phyloP scores from a whole-genome alignment of 2,329 filamentous ascomycete genomes.

The Alternaria alternata region DNA sequence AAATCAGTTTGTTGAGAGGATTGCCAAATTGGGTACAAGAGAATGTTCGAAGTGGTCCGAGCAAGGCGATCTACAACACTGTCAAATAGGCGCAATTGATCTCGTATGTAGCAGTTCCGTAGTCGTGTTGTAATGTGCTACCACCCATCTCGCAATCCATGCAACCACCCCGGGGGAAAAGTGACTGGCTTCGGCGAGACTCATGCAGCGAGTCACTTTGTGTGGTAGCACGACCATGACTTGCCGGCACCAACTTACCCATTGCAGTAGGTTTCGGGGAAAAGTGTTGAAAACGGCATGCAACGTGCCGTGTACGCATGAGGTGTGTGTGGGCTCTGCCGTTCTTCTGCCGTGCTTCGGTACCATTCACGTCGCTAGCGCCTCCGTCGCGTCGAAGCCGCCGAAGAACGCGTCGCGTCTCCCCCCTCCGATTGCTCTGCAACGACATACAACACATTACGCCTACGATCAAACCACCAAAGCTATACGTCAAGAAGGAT shows the following conservation, averaged over 20 bases:
- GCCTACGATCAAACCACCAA: background rate
- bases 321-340: conserved; percentile 15
- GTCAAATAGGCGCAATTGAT: conserved; percentile 5
- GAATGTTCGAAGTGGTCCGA: conserved; percentile 29
- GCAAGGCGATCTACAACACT: conserved; percentile 25
- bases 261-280: conserved; percentile 21
- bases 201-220: conserved; percentile 2
- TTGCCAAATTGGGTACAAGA: conserved; percentile 61
- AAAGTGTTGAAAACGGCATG: conserved; percentile 29
- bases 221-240: conserved; percentile 13
- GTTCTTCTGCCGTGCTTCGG: conserved; percentile 7
- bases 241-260: conserved; percentile 10
- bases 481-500: conserved; percentile 22
- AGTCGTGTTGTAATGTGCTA: background rate
- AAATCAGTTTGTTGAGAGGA: conserved; percentile 50
- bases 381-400: conserved; percentile 10
- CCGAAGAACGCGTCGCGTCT: conserved; percentile 29
- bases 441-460: conserved; percentile 1
- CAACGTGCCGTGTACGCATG: conserved; percentile 30
- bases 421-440: conserved; percentile 12
- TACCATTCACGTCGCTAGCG: conserved; percentile 10
- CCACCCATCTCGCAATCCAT: background rate
- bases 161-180: background rate
- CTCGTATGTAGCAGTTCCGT: background rate
- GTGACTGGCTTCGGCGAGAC: conserved; percentile 7